Base-by-base conservation (phyloP, 345 rosid genomes). In the Bretschneidera sinensis region DNA sequence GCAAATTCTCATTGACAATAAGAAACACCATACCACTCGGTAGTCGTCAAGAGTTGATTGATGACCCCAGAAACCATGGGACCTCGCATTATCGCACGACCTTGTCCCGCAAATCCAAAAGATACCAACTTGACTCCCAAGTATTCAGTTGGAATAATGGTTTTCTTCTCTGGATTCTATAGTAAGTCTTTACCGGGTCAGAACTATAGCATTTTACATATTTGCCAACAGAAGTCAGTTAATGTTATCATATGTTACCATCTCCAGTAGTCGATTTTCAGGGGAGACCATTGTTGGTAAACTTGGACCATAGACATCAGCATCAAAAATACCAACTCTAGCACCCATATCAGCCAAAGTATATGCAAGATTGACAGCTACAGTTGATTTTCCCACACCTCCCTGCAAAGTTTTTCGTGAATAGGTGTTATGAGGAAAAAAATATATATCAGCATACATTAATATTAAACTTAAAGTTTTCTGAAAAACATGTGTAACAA, bases 61-160 rank as follows among this genome's bases (percentile, higher is more conserved):
- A 89, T 92, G 71, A 92, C 97, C 63, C 98, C 98, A 65, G 98
- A 92, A 71, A 92, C 96, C 98, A 92, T 92, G 54, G 98, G 96
- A 60, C 98, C 98, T 74, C 98, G 78, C 98, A 92, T 92, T 43
- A 89, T 82, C 47, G 97, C 97, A 57, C 88, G 95, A 39, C 97
- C 98, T 83, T 89, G 98, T 68, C 98, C 96, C 21, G 98, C 78
- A 76, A 85, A 92, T 69, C 98, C 98, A 68, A 92, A 92, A 53
- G 98, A 89, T 18, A 92, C 97, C 67, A 92, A 76, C 80, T 92
- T 92, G 68, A 92, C 96, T 66, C 98, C 98, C 69, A 89, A 58
- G 76, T 87, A 92, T 61, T 89, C 96, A 28, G 97, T 89, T 70
- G 98, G 98, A 66, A 82, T 89, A 74, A 92, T 92, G 19, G 85